Evolutionary conservation across 2,329 filamentous ascomycete genomes (phyloP), one percentile per base, ranked within the genome.

Genomic region (Fusarium fujikuroi): DNA sequence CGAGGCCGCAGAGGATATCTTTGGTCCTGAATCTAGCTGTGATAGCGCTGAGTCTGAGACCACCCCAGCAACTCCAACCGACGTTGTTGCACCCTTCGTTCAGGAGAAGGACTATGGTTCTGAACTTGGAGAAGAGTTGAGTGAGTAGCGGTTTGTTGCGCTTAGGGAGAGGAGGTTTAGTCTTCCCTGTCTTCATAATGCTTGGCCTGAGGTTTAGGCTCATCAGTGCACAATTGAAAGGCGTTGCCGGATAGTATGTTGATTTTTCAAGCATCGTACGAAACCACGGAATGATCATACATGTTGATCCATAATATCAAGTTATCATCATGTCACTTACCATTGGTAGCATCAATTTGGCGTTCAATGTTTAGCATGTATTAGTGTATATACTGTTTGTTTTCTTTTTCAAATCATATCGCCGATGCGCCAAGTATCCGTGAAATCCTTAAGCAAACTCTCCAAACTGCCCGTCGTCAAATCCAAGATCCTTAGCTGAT

Each of bases 391-490:
- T 74, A 72, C 63, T 67, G 39, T 54, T 40, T 52, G 37, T 59
- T 69, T 64, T 37, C 19, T 43, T 25, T 47, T 36, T 32, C 47
- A 74, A 74, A 60, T 60, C 52, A 74, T 23, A 54, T 75, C 72
- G 72, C 72, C 72, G 69, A 74, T 74, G 59, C 61, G 66, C 60
- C 63, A 47, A 47, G 68, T 43, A 58, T 47, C 42, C 50, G n/a
- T 47, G 36, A 25, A 34, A 21, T 25, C n/a, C 40, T 39, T 43
- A 91, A 53, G 88, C 88, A 83, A 97, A 97, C 82, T 97, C 94
- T 25, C 93, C 94, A 87, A 95, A 95, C 79, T 95, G 92, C 3
- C 94, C 94, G 80, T 97, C 93, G 78, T 97, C 94, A 77, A 96
- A 96, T 1, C 93, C 93, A 73, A 95, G 78, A 66, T 94, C 91